Conservation (phyloP, 169 alveolate species). For the Haemoproteus tartakovskyi region DNA sequence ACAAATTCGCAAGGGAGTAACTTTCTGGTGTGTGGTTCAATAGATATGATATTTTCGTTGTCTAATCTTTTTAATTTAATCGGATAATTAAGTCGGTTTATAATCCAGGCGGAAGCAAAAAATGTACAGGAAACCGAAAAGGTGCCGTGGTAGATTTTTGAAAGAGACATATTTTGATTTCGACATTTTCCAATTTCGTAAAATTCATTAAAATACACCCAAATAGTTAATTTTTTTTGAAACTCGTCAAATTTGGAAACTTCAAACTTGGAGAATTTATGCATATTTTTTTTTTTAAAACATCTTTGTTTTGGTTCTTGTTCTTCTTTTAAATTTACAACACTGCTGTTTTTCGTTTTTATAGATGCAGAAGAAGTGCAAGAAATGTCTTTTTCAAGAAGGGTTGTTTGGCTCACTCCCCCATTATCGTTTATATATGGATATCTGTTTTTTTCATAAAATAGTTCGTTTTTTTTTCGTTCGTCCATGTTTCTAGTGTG, state of each 20-base stretch:
- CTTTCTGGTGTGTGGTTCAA: conserved; percentile 44
- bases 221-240: conserved; percentile 48
- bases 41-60: conserved; percentile 19
- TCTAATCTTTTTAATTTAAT: conserved; percentile 44
- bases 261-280: conserved; percentile 7
- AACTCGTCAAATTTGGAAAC: conserved; percentile 34
- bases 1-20: conserved; percentile 53
- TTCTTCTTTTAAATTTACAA: too few species aligned
- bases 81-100: conserved; percentile 44
- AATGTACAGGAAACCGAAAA: conserved; percentile 46
- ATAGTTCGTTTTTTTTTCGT: too few species aligned
- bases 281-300: not conserved
- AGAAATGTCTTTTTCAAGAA: too few species aligned
- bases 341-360: too few species aligned
- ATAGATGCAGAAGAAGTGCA: too few species aligned
- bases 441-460: too few species aligned
- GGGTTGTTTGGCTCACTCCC: too few species aligned
- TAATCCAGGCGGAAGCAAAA: conserved; percentile 55
- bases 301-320: too few species aligned
- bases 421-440: too few species aligned
- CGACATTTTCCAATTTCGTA: conserved; percentile 59
- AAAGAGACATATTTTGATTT: conserved; percentile 52
- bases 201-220: conserved; percentile 57
- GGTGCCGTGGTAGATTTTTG: conserved; percentile 54
- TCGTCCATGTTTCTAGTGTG: too few species aligned